Percentiles rank a stretch among this genome's conserved stretches.
Conservation (phyloP, 2,329 filamentous ascomycete species). For the Cladosporium halotolerans region DNA sequence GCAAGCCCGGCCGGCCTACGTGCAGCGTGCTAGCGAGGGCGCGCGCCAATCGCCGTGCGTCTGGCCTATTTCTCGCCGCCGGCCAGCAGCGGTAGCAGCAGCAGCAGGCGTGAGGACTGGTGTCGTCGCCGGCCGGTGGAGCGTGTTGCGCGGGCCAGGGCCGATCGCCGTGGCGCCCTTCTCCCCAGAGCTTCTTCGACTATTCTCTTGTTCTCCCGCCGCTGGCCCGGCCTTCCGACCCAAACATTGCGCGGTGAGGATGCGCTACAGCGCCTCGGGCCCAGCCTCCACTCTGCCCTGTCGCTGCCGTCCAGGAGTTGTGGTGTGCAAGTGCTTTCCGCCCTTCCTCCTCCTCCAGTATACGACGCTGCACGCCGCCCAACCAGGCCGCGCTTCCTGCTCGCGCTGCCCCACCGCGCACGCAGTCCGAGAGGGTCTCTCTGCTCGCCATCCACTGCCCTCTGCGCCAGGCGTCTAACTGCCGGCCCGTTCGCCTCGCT, state of each 20-base stretch:
- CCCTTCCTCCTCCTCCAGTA: no score
- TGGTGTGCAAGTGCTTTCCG: no score
- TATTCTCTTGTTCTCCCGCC: constrained; percentile 2
- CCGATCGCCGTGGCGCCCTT: background rate
- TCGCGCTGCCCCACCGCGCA: background rate
- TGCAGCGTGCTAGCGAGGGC: background rate
- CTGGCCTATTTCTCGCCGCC: constrained; percentile 8
- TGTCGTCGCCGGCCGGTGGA: background rate
- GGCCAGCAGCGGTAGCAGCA: background rate
- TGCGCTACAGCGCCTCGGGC: background rate
- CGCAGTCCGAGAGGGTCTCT: background rate
- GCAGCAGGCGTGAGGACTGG: background rate
- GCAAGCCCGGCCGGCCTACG: no score
- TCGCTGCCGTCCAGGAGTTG: no score
- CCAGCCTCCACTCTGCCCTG: no score
- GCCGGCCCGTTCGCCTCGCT: constrained; percentile 9
- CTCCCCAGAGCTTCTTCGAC: background rate
- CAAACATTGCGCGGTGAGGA: background rate
- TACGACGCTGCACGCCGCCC: background rate
- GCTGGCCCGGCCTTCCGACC: constrained; percentile 4
- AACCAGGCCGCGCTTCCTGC: background rate
- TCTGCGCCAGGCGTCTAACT: constrained; percentile 3
- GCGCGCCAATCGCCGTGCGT: constrained; percentile 6
- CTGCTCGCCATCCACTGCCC: background rate
- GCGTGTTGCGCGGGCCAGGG: background rate